These are phyloP conservation scores for Persicaria maculosa DNA, from an alignment of 148 eudicot species.

Conservation along the genomic window DNA sequence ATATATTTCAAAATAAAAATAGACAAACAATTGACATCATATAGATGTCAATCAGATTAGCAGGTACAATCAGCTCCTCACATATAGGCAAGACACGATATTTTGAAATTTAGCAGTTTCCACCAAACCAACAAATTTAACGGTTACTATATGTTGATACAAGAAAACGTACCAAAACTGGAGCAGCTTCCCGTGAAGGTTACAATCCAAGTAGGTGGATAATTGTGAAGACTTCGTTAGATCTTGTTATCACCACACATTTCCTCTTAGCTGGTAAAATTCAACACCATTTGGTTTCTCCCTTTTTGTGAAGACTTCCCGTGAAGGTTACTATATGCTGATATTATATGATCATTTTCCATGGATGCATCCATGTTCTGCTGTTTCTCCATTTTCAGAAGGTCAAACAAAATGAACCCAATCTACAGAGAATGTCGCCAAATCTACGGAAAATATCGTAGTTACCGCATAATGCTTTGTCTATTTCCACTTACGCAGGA, in stretches of 20 bases:
- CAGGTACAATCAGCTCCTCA: too few relatives aligned
- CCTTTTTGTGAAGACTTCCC: slow-evolving; percentile 32
- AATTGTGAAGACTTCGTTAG: neutral
- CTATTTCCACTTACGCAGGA: neutral
- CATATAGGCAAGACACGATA: too few relatives aligned
- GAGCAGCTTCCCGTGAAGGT: slow-evolving; percentile 5
- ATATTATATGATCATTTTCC: slow-evolving; percentile 5
- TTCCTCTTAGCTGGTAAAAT: slow-evolving; percentile 3
- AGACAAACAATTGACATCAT: too few relatives aligned
- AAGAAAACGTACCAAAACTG: neutral
- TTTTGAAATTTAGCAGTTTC: neutral
- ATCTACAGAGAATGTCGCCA: neutral
- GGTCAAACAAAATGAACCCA: neutral
- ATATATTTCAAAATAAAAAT: too few relatives aligned
- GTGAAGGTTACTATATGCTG: too few relatives aligned
- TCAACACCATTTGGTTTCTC: slow-evolving; percentile 1
- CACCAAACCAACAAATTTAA: slow-evolving; percentile 2
- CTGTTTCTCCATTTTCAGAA: slow-evolving; percentile 3
- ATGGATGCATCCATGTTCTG: neutral
- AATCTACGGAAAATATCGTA: neutral
- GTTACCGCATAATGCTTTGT: neutral
- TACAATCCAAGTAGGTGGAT: slow-evolving; percentile 1
- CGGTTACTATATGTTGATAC: neutral
- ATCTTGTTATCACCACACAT: neutral
- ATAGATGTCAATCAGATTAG: neutral